These are phyloP conservation scores for Pelargonium fulgidum DNA, from an alignment of 441 rosid species.

Conservation along the genomic window DNA sequence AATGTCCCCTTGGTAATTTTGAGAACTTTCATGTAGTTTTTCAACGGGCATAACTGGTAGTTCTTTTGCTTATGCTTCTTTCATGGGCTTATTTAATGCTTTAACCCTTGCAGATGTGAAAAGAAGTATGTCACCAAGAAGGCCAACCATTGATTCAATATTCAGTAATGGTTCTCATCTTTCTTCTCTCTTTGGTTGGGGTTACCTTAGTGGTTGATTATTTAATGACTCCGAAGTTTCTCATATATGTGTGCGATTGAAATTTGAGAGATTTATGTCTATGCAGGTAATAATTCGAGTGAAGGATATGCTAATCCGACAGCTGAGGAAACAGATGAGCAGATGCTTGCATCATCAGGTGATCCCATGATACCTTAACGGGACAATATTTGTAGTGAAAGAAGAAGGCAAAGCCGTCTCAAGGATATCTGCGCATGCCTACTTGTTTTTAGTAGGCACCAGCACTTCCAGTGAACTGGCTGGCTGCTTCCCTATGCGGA, in stretches of 20 bases:
- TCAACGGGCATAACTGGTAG: conserved; percentile 1
- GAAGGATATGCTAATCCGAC: conserved; percentile 40
- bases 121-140: conserved; percentile 37
- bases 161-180: conserved; percentile 34
- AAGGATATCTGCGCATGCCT: conserved; percentile 17
- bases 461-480: conserved; percentile 9
- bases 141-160: conserved; percentile 39
- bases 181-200: not conserved
- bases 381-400: conserved; percentile 2
- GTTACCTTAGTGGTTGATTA: conserved; percentile 2
- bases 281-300: conserved; percentile 57
- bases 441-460: conserved; percentile 17
- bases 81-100: conserved; percentile 5
- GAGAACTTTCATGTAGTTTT: conserved; percentile 10
- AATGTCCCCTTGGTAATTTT: not conserved
- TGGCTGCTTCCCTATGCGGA: conserved; percentile 29
- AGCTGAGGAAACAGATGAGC: conserved; percentile 47
- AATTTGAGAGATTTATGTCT: not conserved
- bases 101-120: conserved; percentile 36
- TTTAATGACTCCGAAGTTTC: conserved; percentile 8
- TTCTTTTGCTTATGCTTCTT: conserved; percentile 17
- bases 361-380: conserved; percentile 57
- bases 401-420: conserved; percentile 16
- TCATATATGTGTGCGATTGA: not conserved
- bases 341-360: conserved; percentile 59